Base-by-base conservation (phyloP, 495 filamentous ascomycete species). In the Neurospora africana region DNA sequence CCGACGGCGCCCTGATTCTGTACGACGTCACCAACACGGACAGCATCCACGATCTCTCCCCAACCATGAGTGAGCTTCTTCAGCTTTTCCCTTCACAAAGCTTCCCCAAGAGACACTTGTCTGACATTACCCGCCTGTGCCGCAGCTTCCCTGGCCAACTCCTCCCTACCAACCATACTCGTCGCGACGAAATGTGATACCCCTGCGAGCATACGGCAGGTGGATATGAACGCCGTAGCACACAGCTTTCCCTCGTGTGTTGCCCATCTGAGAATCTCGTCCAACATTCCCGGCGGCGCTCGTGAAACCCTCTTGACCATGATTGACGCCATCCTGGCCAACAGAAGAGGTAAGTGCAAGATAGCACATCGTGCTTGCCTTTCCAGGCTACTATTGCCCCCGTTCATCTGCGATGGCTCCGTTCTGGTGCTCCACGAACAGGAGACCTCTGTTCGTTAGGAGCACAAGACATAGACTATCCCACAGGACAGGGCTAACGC, bases 141-240 rank as follows among this genome's bases (percentile, higher is more conserved):
- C 74, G 76, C 77, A 97, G 93, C 90, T 80, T 89, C 87, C 11
- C 84, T 95, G 73, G 83, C 85, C 69, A 89, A 88, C 72, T 87
- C 89, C 19, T 83, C 85, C 27, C 81, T 95, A 30, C 93, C 93
- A 9, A 89, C 89, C 72, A 82, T 93, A 58, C 86, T 96, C 67
- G 93, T 95, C 40, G 90, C 92, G 69, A 93, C 90, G 75, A 97
- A 96, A 84, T 95, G 91, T 82, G 93, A 96, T 77, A 85, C 86
- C 39, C 88, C 89, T 27, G 86, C 87, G 37, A 85, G 83, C 43
- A 77, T 82, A 11, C 86, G 89, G 30, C 84, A 90, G 73, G 80
- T 91, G 47, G 85, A 92, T 75, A 85, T 89, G 11, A 82, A 83
- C 15, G 83, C 74, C 36, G 84, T 95, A 67, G 88, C 91, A 78